Evolutionary conservation across 768 basidiomycete genomes (phyloP).

Genomic region (Daedaleopsis sinensis): DNA sequence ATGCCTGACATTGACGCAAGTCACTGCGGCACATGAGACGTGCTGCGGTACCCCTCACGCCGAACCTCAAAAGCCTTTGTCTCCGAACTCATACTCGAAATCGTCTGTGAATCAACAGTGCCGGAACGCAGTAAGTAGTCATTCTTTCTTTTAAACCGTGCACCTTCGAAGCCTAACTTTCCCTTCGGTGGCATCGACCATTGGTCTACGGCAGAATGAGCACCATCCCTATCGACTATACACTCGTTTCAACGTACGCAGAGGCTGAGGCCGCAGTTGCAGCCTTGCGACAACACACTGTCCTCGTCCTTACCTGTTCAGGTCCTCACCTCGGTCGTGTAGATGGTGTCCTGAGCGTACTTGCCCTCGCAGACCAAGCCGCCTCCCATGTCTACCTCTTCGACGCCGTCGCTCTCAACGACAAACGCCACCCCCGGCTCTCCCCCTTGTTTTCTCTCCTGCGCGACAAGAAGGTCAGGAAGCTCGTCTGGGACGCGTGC

Average conservation of each 20-base stretch:
- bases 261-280: background rate
- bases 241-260: constrained; percentile 8
- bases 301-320: constrained; percentile 43
- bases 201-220: too few relatives aligned
- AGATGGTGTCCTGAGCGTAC: constrained; percentile 39
- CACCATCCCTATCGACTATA: background rate
- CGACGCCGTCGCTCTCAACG: constrained; percentile 37
- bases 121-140: too few relatives aligned
- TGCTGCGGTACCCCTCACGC: background rate
- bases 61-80: too few relatives aligned
- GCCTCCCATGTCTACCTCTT: constrained; percentile 42
- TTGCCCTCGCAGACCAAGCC: constrained; percentile 40
- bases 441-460: constrained; percentile 34
- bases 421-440: constrained; percentile 23
- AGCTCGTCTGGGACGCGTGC: constrained; percentile 47
- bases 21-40: background rate
- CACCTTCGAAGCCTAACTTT: too few relatives aligned
- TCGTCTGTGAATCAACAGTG: too few relatives aligned
- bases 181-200: too few relatives aligned
- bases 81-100: too few relatives aligned
- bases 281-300: background rate
- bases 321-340: constrained; percentile 39
- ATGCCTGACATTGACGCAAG: background rate
- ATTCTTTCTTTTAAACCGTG: too few relatives aligned
- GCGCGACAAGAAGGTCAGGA: constrained; percentile 31